Percentiles rank a stretch among this genome's conserved stretches.
Evolutionary conservation across 2,329 filamentous ascomycete species (phyloP).

Genomic region (Amesomyces nigricolor): DNA sequence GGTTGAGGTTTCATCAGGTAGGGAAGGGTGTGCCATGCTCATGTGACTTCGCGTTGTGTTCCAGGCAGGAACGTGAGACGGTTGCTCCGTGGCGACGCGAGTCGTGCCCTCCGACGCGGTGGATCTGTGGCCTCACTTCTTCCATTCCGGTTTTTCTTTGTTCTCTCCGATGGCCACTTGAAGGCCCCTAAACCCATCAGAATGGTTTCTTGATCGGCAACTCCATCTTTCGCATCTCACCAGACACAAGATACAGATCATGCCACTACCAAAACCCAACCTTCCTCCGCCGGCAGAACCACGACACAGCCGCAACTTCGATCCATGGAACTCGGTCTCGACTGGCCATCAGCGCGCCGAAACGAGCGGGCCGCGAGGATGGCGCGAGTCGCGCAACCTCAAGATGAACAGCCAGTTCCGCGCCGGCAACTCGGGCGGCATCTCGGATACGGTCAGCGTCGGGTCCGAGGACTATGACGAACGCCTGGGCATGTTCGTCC

Average conservation of each 20-base stretch:
- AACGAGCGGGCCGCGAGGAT: constrained; percentile 57
- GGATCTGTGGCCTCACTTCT: not conserved
- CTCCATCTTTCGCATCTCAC: too few species aligned
- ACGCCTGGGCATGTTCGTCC: constrained; percentile 38
- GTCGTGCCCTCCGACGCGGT: constrained; percentile 11
- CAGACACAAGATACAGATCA: not conserved
- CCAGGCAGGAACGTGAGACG: constrained; percentile 7
- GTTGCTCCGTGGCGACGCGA: constrained; percentile 15
- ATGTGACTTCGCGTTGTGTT: constrained; percentile 18
- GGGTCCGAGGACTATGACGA: constrained; percentile 53
- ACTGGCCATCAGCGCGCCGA: constrained; percentile 77
- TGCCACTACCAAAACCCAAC: constrained; percentile 24
- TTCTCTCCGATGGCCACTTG: not conserved
- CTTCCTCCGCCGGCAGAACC: constrained; percentile 35
- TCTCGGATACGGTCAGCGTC: constrained; percentile 60
- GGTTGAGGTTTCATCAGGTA: not conserved
- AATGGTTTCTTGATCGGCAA: too few species aligned
- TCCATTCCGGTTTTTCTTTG: not conserved
- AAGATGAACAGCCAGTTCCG: constrained; percentile 69
- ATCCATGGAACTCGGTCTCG: constrained; percentile 67
- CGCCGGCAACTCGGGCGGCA: constrained; percentile 50
- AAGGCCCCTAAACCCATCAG: not conserved
- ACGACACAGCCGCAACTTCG: constrained; percentile 45
- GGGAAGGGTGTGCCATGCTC: constrained; percentile 5
- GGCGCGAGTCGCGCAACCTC: constrained; percentile 62